Evolutionary conservation across 2,329 filamentous ascomycete species (phyloP), one percentile per base, ranked within the genome.

Genomic region (Aspergillus aculeatus): DNA sequence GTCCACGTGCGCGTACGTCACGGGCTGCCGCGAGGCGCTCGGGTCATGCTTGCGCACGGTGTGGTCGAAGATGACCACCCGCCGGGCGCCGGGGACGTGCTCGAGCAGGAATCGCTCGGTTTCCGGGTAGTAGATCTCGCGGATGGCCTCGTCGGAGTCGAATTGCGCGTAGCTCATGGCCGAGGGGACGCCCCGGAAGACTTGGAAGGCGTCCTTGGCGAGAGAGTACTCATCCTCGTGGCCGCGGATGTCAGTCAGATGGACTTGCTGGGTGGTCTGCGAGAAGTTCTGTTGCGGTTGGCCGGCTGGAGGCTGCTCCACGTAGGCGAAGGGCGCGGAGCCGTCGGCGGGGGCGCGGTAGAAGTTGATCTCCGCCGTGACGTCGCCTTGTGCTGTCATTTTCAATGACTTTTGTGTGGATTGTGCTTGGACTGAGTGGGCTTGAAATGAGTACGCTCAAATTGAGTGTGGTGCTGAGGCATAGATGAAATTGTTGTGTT

Each of bases 1-100:
- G 73, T 96, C 92, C 63, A 96, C 89, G 75, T 96, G 92, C 0
- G 90, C 90, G 47, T 84, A 76, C 12, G 81, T 84, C 0, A 96
- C 91, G 2, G 92, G 91, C 1, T 78, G 80, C 51, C 92, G 85
- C n/a, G 75, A 74, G 0, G 89, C 84, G 56, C 79, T 75, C 0
- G 86, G 83, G 2, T 76, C 72, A 11, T 85, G 80, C 47, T 89
- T 85, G n/a, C 92, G 89, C 73, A 96, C 86, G 7, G 92, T 96
- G 79, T 96, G 90, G 80, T 96, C 92, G 77, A 96, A 96, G 71
- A 96, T 79, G 66, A 91, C 80, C 31, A 96, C 80, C 4, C 83
- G 82, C 58, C 84, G 82, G 26, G 85, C 83, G 56, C 89, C 90
- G 0, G 88, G 86, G 16, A 96, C 81, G 59, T 85, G 75, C 14